These are phyloP conservation scores for Parastagonospora nodorum DNA, from an alignment of 2,329 filamentous ascomycete species.

Conservation along the genomic window DNA sequence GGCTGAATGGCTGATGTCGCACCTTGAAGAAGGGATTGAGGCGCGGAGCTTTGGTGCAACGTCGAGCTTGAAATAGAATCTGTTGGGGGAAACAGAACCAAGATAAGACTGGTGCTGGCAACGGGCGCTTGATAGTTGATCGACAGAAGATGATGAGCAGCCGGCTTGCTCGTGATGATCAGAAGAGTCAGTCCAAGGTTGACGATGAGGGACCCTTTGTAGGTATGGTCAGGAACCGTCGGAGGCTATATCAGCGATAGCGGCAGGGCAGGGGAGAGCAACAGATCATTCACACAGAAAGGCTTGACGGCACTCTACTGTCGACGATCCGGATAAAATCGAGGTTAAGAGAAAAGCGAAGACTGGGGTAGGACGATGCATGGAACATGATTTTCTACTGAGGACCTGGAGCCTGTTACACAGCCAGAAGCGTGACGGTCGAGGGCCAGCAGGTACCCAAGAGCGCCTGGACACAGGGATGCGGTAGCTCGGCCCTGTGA, in stretches of 20 bases:
- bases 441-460: conserved; percentile 42
- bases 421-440: conserved; percentile 46
- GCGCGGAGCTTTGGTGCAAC: conserved; percentile 42
- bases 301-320: conserved; percentile 47
- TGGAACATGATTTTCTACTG: conserved; percentile 47
- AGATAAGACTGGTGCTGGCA: conserved; percentile 36
- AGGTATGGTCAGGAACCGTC: conserved; percentile 40
- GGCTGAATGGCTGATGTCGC: conserved; percentile 44
- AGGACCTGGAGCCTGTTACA: conserved; percentile 48
- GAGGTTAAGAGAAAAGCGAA: conserved; percentile 44
- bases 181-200: conserved; percentile 29
- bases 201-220: conserved; percentile 40
- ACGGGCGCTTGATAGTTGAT: conserved; percentile 22
- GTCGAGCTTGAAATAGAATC: conserved; percentile 42
- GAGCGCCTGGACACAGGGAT: conserved; percentile 43
- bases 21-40: conserved; percentile 34
- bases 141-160: conserved; percentile 30
- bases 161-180: conserved; percentile 35
- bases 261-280: conserved; percentile 39
- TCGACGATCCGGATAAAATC: conserved; percentile 49
- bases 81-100: conserved; percentile 33
- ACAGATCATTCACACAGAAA: conserved; percentile 47
- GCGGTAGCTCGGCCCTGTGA: conserved; percentile 47
- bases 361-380: conserved; percentile 43
- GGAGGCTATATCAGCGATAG: conserved; percentile 46